These are phyloP conservation scores for Trypanosoma platydactyli DNA, from an alignment of 208 protist genomes.

Conservation along the genomic window DNA sequence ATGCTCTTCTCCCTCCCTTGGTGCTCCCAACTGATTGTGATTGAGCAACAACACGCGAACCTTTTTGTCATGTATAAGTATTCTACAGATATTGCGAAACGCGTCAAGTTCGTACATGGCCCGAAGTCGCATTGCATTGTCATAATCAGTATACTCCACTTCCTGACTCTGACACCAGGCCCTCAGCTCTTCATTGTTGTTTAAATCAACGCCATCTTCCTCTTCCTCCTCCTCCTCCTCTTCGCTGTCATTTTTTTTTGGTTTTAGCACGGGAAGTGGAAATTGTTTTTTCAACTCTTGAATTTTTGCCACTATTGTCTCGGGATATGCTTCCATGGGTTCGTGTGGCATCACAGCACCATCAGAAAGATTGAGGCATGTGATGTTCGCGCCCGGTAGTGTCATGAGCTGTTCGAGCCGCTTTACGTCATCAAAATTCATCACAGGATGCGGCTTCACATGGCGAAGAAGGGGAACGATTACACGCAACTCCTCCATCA, in stretches of 20 bases:
- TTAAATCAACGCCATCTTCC: constrained; percentile 31
- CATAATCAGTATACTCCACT: constrained; percentile 63
- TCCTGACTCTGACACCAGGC: constrained; percentile 50
- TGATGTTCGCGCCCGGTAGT: constrained; percentile 23
- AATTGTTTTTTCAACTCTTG: constrained; percentile 54
- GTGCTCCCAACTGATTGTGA: constrained; percentile 41
- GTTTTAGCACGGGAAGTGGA: constrained; percentile 45
- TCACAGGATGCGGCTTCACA: constrained; percentile 46
- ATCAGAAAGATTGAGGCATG: constrained; percentile 35
- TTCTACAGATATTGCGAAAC: constrained; percentile 60
- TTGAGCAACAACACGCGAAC: constrained; percentile 54
- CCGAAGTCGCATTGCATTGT: constrained; percentile 48
- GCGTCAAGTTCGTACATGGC: constrained; percentile 63
- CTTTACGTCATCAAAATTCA: constrained; percentile 66
- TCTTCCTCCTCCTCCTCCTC: constrained; percentile 37
- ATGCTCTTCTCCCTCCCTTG: constrained; percentile 32
- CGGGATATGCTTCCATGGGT: constrained; percentile 40
- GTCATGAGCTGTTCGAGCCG: constrained; percentile 47
- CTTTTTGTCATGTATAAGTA: constrained; percentile 43
- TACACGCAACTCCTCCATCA: constrained; percentile 32
- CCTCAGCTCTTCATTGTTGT: constrained; percentile 64
- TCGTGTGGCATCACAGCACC: constrained; percentile 36
- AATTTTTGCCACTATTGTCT: constrained; percentile 46
- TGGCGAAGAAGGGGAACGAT: constrained; percentile 46
- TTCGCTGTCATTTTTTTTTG: constrained; percentile 21